A percentile compares a stretch with the other conserved stretches of the same genome.
Conservation (phyloP, 805 yeast species). For the Priceomyces melissophilus region DNA sequence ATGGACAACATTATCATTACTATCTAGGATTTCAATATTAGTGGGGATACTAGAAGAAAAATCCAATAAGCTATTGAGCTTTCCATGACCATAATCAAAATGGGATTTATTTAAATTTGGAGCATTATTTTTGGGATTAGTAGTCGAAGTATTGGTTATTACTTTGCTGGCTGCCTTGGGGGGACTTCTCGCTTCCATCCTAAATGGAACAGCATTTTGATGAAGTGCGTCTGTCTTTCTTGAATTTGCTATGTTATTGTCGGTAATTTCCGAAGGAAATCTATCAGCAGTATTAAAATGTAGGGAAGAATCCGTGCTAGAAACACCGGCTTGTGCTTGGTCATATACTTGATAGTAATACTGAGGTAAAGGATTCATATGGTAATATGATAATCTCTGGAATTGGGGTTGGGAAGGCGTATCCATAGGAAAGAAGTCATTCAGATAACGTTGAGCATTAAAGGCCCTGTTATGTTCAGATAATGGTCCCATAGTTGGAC, state of each 20-base stretch:
- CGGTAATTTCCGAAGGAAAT: too few species aligned
- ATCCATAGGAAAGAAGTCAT: constrained; percentile 21
- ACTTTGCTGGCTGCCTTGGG: too few species aligned
- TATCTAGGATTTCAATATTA: constrained; percentile 27
- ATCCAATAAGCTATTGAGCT: constrained; percentile 27
- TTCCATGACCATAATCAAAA: constrained; percentile 25
- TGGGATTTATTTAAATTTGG: constrained; percentile 8
- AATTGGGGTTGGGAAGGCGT: constrained; percentile 9
- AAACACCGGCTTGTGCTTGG: not conserved
- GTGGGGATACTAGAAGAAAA: constrained; percentile 16
- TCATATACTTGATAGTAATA: constrained; percentile 1
- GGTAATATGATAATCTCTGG: constrained; percentile 4
- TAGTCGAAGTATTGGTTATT: too few species aligned
- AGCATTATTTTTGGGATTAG: too few species aligned
- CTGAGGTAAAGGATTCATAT: constrained; percentile 6
- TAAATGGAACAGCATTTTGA: too few species aligned
- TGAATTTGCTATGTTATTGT: too few species aligned
- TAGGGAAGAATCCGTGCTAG: not conserved
- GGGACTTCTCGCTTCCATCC: too few species aligned
- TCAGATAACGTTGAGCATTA: too few species aligned
- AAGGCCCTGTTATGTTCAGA: too few species aligned
- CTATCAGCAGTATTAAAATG: too few species aligned
- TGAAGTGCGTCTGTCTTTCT: too few species aligned
- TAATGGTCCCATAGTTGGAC: too few species aligned
- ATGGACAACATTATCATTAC: constrained; percentile 21